These are phyloP conservation scores for Astragalus membranaceus DNA, from an alignment of 306 rosid species.

Conservation along the genomic window DNA sequence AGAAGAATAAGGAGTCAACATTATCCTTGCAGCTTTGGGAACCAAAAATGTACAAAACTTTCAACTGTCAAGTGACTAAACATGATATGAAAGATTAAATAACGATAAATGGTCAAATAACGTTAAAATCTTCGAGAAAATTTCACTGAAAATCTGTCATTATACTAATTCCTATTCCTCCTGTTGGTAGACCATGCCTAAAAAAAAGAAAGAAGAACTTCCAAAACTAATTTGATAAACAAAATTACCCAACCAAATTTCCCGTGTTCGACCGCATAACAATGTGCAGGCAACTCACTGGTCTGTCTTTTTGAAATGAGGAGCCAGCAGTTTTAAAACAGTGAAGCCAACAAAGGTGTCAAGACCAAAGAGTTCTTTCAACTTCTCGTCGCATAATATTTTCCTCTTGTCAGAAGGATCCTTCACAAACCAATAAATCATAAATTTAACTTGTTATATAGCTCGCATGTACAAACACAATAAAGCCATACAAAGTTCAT, in stretches of 20 bases:
- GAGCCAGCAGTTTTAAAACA: constrained; percentile 55
- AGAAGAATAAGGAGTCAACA: not conserved
- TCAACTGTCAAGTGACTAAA: constrained; percentile 11
- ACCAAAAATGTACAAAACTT: constrained; percentile 11
- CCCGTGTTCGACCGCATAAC: constrained; percentile 13
- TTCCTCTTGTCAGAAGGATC: constrained; percentile 76
- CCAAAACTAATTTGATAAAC: constrained; percentile 18
- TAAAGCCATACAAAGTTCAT: not conserved
- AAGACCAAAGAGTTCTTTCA: constrained; percentile 62
- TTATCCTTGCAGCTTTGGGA: constrained; percentile 5
- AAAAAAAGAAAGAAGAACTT: constrained; percentile 22
- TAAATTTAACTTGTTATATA: constrained; percentile 5
- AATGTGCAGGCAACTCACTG: constrained; percentile 33
- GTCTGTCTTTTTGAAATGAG: constrained; percentile 57
- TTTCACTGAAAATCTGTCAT: constrained; percentile 11
- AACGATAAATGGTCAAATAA: constrained; percentile 1
- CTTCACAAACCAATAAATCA: constrained; percentile 37
- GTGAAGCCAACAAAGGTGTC: constrained; percentile 66
- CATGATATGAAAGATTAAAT: not conserved
- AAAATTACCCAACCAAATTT: constrained; percentile 30
- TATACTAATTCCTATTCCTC: constrained; percentile 26
- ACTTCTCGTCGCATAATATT: constrained; percentile 63
- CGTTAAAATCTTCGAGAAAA: constrained; percentile 9
- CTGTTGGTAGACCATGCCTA: constrained; percentile 14
- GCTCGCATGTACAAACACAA: not conserved